phyloP scores from a whole-genome alignment of 306 rosid genomes.

The Macrotyloma uniflorum region DNA sequence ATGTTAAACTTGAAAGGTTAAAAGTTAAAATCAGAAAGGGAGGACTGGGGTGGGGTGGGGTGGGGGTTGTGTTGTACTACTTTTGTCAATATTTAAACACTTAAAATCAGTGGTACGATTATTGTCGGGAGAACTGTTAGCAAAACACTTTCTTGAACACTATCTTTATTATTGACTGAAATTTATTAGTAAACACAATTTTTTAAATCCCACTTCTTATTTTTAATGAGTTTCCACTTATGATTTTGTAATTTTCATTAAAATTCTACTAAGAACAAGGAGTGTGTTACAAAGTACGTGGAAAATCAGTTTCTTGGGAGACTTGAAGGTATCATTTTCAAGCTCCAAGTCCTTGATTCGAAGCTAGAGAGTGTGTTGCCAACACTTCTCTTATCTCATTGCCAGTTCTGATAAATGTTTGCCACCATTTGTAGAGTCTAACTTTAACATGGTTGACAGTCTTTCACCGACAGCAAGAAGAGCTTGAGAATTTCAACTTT shows the following conservation, averaged over 20 bases:
- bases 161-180: not conserved
- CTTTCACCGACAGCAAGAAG: not conserved
- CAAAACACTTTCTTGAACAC: not conserved
- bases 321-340: not conserved
- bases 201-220: not conserved
- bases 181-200: not conserved
- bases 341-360: not conserved
- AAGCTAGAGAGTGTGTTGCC: not conserved
- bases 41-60: not conserved
- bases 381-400: not conserved
- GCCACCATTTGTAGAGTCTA: not conserved
- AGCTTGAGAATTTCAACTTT: constrained; percentile 21
- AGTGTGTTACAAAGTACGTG: not conserved
- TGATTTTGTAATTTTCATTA: not conserved
- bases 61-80: not conserved
- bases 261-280: not conserved
- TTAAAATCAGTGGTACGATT: not conserved
- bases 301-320: not conserved
- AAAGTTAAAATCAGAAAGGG: not conserved
- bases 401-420: not conserved
- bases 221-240: not conserved
- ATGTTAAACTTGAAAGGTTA: not conserved
- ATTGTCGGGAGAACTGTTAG: not conserved
- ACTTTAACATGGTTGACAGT: not conserved
- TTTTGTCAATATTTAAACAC: not conserved